Evolutionary conservation across 2,329 filamentous ascomycete species (phyloP).

Genomic region (Penicillium fuscoglaucum): DNA sequence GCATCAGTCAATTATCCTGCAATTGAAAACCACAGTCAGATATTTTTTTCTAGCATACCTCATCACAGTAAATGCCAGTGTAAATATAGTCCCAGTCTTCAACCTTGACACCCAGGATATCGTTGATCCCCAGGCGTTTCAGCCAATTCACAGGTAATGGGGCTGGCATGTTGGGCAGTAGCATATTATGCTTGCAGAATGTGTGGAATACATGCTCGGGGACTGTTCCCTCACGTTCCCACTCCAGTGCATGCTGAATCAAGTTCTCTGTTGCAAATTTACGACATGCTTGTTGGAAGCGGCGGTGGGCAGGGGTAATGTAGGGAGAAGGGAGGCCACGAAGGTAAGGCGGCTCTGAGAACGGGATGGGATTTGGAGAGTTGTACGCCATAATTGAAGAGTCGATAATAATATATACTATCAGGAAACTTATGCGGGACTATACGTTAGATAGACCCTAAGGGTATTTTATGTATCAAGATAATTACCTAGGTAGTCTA

Average conservation of each 20-base stretch:
- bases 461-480: neutral
- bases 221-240: constrained; percentile 66
- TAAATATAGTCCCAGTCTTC: constrained; percentile 75
- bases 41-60: constrained; percentile 41
- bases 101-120: constrained; percentile 66
- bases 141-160: constrained; percentile 69
- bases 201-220: constrained; percentile 63
- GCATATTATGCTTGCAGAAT: constrained; percentile 67
- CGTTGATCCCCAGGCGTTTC: constrained; percentile 63
- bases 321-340: constrained; percentile 69
- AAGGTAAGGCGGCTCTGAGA: constrained; percentile 72
- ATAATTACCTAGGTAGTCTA: neutral
- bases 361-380: constrained; percentile 55
- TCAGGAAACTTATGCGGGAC: neutral
- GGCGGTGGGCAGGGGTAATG: constrained; percentile 64
- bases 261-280: constrained; percentile 66
- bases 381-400: constrained; percentile 30
- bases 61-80: constrained; percentile 68
- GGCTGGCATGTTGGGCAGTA: constrained; percentile 68
- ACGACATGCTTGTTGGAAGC: constrained; percentile 68
- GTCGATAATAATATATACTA: neutral
- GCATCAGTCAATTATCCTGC: neutral
- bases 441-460: neutral
- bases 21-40: neutral
- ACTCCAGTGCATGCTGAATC: constrained; percentile 63